Evolutionary conservation across 768 basidiomycete species (phyloP), one percentile per base, ranked within the genome.

Genomic region (Tricholoma furcatifolium): DNA sequence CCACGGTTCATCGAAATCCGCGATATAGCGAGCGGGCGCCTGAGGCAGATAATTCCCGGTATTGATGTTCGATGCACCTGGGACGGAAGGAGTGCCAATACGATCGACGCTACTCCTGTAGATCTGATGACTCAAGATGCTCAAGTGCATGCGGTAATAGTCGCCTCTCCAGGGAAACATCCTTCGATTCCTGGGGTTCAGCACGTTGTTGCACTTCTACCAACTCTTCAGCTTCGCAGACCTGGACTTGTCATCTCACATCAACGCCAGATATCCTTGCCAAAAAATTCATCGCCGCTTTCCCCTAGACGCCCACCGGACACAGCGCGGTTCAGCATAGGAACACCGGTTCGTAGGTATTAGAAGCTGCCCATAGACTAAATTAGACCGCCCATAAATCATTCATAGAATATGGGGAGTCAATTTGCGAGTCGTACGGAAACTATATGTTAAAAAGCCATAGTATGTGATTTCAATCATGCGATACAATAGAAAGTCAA

Each of bases 1-100:
- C 76, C 82, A 11, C 85, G 90, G 3, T 96, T 96, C 72, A 90
- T 97, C 58, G 94, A 96, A 70, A 82, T 97, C 43, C 83, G 94
- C 18, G 87, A 94, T 63, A 81, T 93, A 59, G 80, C 84, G 59
- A 89, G 83, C 0, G 91, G 92, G 9, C 81, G 87, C 1, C 81
- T 93, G 2, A 84, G 81, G 1, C 93, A 95, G 64, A 89, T 93
- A 65, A 90, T 93, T 53, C 79, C 82, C 0, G 93, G 93, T 8
- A 80, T 81, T 48, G 88, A 93, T 60, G 78, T 95, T 23, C 83
- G 88, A 23, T 93, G 91, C 64, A 82, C 91, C 30, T 98, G 92
- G 88, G 93, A 98, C 65, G 93, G 91, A 12, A 84, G 91, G 5
- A 72, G 73, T 18, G 63, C 70, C 32, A 63, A 65, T 50, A 62